Evolutionary conservation across 345 rosid genomes (phyloP), one percentile per base, ranked within the genome.

Genomic region (Mallotus nudiflorus): DNA sequence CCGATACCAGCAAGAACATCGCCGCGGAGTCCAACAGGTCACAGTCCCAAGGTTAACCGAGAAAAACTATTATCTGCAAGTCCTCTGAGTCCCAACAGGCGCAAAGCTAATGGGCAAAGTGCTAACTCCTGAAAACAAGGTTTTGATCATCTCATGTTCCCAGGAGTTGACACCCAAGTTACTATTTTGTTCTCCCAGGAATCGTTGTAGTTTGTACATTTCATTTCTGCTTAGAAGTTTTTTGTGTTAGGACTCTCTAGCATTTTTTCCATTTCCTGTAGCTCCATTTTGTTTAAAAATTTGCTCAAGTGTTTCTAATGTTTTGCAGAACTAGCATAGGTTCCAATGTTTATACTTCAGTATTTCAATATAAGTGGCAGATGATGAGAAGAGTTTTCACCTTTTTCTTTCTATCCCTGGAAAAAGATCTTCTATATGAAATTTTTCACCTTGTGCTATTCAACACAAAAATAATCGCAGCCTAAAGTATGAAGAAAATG

Each of bases 61-160:
- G 87, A 78, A 2, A 56, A 73, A 54, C 70, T 77, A 51, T 62
- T 62, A 57, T 22, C 67, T 18, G 16, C 63, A 75, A 73, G 79
- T 53, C 68, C 85, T 44, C 24, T 68, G 48, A 69, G 70, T 73
- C 77, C 69, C 33, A 57, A 66, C 61, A 82, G 68, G 52, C 76
- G 75, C 49, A 85, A 74, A 82, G 71, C 76, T 62, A 49, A 71
- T 49, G 80, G 81, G 31, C 80, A 69, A n/a, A 57, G 74, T 73
- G 29, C 76, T 82, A 11, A 87, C 67, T 50, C 59, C 65, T 28
- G 80, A 83, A 22, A 70, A 69, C 70, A 53, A 78, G 74, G 28
- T 67, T 39, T 29, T 42, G 12, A 25, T 50, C n/a, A 22, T 55
- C 8, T 20, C 62, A 44, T 20, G 24, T 15, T 14, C 18, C 4